Base-by-base conservation (phyloP, 805 yeast species). In the Lachancea quebecensis region DNA sequence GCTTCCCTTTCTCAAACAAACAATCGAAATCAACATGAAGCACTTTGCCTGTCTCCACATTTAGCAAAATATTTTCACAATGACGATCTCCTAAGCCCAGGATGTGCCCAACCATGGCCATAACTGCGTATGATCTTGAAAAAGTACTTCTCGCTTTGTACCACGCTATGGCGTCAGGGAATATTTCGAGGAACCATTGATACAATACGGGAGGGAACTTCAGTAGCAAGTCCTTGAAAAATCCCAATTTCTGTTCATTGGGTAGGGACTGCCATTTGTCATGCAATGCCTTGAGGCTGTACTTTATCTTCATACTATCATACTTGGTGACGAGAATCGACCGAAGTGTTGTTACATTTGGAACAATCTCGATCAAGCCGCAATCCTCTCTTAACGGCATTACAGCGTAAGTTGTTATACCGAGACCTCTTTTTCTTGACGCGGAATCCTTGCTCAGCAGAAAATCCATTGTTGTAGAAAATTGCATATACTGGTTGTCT, bases 1-100 rank as follows among this genome's bases (percentile, higher is more conserved):
- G 86, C 38, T 64, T 66, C 37, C 75, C 82, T 60, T 91, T 93
- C 47, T 91, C 98, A 58, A 95, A 93, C 35, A 93, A 69, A 68
- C 98, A 91, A 60, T 95, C 98, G 64, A 93, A 93, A 65, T 95
- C 99, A 45, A 93, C 97, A 62, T 93, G 99, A 50, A 93, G 66
- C 0, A 88, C 78, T 8, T 79, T 79, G 1, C 99, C 99, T 3
- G 81, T 75, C 35, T 72, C 75, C 49, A 82, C 82, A 55, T 81
- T 75, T 33, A 91, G 68, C 44, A 93, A 66, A 16, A 93, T 78
- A 58, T 93, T 93, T 58, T 93, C 99, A 54, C 96, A 85, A 60
- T 93, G 99, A 34, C 99, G 73, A 64, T 93, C 99, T 18, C 99
- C 99, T 41, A 93, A 72, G 8, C 99, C 99, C 25, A 93, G 71